Base-by-base conservation (phyloP, 2,329 filamentous ascomycete species). In the Geoglossum cookeanum region DNA sequence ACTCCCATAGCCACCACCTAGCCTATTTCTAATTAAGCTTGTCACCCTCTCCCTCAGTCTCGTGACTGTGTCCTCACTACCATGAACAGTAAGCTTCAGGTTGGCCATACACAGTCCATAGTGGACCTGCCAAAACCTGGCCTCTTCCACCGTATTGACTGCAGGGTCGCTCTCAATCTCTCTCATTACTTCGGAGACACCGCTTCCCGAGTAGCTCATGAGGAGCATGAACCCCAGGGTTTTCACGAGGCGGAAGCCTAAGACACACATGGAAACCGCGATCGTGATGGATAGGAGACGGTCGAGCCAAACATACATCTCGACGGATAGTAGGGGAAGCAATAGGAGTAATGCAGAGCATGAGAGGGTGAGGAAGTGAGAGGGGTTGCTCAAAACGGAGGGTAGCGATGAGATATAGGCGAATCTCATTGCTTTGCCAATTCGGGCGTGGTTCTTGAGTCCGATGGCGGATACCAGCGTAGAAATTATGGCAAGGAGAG, bases 91-190 rank as follows among this genome's bases (percentile, higher is more conserved):
- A 22, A 98, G 70, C 68, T 88, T 94, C 62, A 98, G 69, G 67
- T 94, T 96, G 7, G 92, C 92, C 85, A 97, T 94, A 66, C 89
- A 94, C 45, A 97, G 75, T 1, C 91, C 90, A 68, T 97, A 96
- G 70, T 98, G 92, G 13, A 96, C 92, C 72, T 98, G 92, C 92
- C 92, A 98, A 69, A 98, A 95, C 66, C 89, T 83, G 1, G 90
- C 91, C 65, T 96, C 90, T 58, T 96, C 87, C 52, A 98, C 81
- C 1, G 78, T 78, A 49, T 78, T 78, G 30, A 97, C 81, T 57
- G 78, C 78, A 1, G 85, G 81, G 64, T 96, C 89, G 1, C 81
- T 78, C 67, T 89, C 84, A 55, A 98, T 90, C 68, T 94, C 88
- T 58, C 80, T 79, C 64, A 96, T 75, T n/a, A 95, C 83, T 27